phyloP scores from a whole-genome alignment of 345 rosid species.

The Carallia brachiata region DNA sequence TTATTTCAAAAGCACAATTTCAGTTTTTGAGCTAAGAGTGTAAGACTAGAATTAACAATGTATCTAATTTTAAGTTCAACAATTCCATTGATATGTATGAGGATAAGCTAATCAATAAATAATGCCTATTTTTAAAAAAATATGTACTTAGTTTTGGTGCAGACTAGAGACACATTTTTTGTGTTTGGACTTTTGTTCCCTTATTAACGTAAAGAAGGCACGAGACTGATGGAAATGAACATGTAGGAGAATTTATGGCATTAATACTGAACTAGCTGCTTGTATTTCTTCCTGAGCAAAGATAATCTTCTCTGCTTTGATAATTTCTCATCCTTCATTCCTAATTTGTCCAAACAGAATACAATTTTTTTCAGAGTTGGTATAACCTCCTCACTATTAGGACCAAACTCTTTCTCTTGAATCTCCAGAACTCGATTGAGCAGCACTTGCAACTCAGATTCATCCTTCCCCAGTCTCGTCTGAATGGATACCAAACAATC shows the following conservation, averaged over 20 bases:
- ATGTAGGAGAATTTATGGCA: neutral
- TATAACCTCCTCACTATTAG: conserved; percentile 61
- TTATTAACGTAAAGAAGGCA: too few species aligned
- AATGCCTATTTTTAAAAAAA: too few species aligned
- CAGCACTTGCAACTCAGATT: conserved; percentile 40
- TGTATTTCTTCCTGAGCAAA: conserved; percentile 51
- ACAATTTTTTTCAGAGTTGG: conserved; percentile 61
- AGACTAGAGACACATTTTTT: too few species aligned
- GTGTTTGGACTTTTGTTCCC: too few species aligned
- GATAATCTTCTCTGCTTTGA: conserved; percentile 60
- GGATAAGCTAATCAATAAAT: too few species aligned
- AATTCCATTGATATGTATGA: too few species aligned
- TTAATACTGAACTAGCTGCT: conserved; percentile 38
- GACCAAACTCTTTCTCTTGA: conserved; percentile 71
- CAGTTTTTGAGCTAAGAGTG: too few species aligned
- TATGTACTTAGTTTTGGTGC: too few species aligned
- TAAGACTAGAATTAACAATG: too few species aligned
- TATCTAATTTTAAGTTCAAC: too few species aligned
- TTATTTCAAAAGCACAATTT: too few species aligned
- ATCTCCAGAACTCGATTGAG: conserved; percentile 66
- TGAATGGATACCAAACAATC: conserved; percentile 76
- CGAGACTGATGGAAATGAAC: too few species aligned
- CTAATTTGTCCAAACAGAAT: conserved; percentile 58
- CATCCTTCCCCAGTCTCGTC: conserved; percentile 52
- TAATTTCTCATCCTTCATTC: conserved; percentile 65